Base-by-base conservation (phyloP, 169 alveolate species). In the Amoebophrya sp. region DNA sequence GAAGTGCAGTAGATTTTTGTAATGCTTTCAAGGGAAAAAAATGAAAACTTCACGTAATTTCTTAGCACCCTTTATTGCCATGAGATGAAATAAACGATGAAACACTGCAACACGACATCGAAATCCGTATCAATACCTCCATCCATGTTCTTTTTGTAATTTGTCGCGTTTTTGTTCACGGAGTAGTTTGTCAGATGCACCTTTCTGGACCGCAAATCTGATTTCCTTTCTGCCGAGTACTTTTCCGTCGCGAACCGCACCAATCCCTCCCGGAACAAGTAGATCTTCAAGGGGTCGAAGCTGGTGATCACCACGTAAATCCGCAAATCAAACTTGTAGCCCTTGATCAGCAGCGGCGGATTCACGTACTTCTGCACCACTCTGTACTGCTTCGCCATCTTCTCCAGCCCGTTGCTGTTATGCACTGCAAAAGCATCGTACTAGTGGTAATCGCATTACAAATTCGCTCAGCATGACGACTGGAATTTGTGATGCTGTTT, bases 321-420 rank as follows among this genome's bases (percentile, higher is more conserved):
- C 92, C 99, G 96, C 95, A 97, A 92, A 95, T 98, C 99, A 93
- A 97, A 98, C 93, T 98, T 98, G 92, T 97, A 96, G 25, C 98
- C 98, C 29, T 98, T 98, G 41, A 97, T 94, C 93, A 98, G 95
- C 32, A 97, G 94, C 10, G 99, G 99, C 66, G 66, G 66, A 25
- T 66, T 66, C 83, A 66, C 83, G 83, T 66, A 66, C 35, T 25
- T 2, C 83, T 66, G 83, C 83, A 66, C 83, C 29, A 66, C 83
- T 0, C 83, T 2, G 83, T 66, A 66, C 83, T 66, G 83, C 83
- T 66, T 66, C 83, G 83, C 83, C 83, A 66, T 66, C 7, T 25
- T 2, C 32, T 66, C 83, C 35, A 66, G 35, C 83, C 83, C 35
- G 83, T 2, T 66, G 83, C 32, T 47, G 66, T 12, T 7, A 66